Percentiles rank a stretch among this genome's conserved stretches.
phyloP scores from a whole-genome alignment of 140 eudicot genomes.

The Cichorium intybus region DNA sequence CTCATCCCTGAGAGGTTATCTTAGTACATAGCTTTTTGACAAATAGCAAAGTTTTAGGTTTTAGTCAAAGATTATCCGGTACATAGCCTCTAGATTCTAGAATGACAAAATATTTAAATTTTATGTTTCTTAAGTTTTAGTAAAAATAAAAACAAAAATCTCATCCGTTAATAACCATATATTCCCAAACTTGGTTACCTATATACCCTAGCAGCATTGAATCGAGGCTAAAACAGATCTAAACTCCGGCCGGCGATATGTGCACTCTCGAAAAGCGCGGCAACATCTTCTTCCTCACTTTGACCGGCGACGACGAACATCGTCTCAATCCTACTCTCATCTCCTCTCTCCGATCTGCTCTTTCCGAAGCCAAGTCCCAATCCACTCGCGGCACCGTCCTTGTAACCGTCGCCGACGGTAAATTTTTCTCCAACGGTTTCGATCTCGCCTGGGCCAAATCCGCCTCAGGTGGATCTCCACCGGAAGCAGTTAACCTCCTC shows the following conservation, averaged over 20 bases:
- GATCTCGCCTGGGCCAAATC: conserved; percentile 61
- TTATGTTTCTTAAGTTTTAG: neutral
- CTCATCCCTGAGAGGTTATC: too few relatives aligned
- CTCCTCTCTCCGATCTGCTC: conserved; percentile 40
- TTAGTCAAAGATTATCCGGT: too few relatives aligned
- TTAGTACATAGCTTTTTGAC: too few relatives aligned
- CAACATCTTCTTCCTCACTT: conserved; percentile 36
- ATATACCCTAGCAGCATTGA: neutral
- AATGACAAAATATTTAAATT: too few relatives aligned
- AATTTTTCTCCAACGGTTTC: conserved; percentile 75
- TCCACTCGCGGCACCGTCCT: conserved; percentile 47
- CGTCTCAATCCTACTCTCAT: conserved; percentile 49
- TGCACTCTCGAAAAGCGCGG: conserved; percentile 41
- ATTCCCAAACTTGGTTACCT: neutral
- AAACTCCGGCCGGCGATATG: conserved; percentile 20
- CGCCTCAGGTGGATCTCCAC: conserved; percentile 30
- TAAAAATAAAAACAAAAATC: too few relatives aligned
- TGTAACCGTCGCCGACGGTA: conserved; percentile 60
- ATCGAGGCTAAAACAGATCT: neutral
- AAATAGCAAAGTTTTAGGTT: too few relatives aligned
- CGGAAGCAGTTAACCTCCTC: conserved; percentile 28
- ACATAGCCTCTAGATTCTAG: too few relatives aligned
- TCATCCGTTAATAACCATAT: neutral
- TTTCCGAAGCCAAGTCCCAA: conserved; percentile 33
- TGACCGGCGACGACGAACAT: conserved; percentile 54